A percentile compares a stretch with the other conserved stretches of the same genome.
Evolutionary conservation across 2,329 filamentous ascomycete species (phyloP).

Genomic region (Cryphonectria carpinicola): DNA sequence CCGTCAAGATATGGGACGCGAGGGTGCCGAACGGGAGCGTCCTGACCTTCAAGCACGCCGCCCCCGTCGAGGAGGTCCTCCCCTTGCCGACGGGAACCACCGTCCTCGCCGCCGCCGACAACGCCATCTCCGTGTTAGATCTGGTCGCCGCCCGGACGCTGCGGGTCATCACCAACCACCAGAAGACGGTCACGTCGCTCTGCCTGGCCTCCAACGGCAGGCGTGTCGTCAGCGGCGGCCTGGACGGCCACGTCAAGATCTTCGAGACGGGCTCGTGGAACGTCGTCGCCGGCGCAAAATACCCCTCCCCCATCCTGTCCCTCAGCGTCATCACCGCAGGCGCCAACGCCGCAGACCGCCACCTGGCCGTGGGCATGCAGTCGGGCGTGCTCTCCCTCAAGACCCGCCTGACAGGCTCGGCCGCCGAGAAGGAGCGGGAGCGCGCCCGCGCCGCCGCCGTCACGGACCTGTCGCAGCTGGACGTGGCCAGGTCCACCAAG

Average conservation of each 20-base stretch:
- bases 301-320: constrained; percentile 86
- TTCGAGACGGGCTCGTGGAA: constrained; percentile 96
- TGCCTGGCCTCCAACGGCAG: constrained; percentile 79
- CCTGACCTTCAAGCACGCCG: constrained; percentile 95
- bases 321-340: constrained; percentile 75
- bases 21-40: constrained; percentile 69
- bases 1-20: constrained; percentile 92
- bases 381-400: constrained; percentile 89
- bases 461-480: constrained; percentile 80
- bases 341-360: constrained; percentile 77
- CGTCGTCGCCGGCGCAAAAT: constrained; percentile 92
- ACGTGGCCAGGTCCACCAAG: constrained; percentile 67
- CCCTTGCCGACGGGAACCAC: constrained; percentile 86
- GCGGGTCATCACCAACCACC: constrained; percentile 87
- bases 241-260: constrained; percentile 96
- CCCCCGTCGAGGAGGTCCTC: constrained; percentile 85
- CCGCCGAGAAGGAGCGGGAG: constrained; percentile 80
- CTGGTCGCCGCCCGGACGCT: constrained; percentile 88
- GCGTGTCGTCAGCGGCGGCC: constrained; percentile 81
- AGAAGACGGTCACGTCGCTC: constrained; percentile 94
- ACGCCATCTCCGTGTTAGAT: constrained; percentile 87
- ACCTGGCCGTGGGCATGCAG: constrained; percentile 93
- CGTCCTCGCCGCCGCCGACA: constrained; percentile 81
- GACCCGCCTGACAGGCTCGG: constrained; percentile 82
- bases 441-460: constrained; percentile 75